Evolutionary conservation across 2,329 filamentous ascomycete species (phyloP).

Genomic region (Tolypocladium endophyticum): DNA sequence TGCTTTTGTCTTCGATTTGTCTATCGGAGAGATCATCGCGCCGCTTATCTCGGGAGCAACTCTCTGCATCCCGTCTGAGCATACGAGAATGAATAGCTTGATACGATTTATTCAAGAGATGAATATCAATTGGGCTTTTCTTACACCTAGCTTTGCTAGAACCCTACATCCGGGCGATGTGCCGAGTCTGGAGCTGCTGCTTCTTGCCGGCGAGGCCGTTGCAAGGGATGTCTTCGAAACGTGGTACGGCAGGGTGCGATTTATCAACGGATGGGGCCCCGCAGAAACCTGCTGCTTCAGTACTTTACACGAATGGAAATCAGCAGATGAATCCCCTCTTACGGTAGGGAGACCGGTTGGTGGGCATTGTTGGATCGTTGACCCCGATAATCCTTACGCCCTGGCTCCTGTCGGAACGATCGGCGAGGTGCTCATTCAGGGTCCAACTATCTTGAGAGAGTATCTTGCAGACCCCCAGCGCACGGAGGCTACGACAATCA

Average conservation of each 20-base stretch:
- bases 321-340: not conserved
- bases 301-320: not conserved
- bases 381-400: not conserved
- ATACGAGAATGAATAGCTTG: slow-evolving; percentile 1
- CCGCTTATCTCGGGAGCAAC: not conserved
- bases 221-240: slow-evolving; percentile 1
- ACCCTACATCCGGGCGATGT: slow-evolving; percentile 1
- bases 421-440: slow-evolving; percentile 6
- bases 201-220: slow-evolving; percentile 4
- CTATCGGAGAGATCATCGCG: not conserved
- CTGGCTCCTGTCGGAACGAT: slow-evolving; percentile 3
- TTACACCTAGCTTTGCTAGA: slow-evolving; percentile 3
- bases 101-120: slow-evolving; percentile 1
- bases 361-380: slow-evolving; percentile 1
- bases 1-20: not conserved
- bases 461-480: slow-evolving; percentile 1
- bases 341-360: slow-evolving; percentile 2
- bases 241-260: slow-evolving; percentile 3
- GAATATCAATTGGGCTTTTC: slow-evolving; percentile 1
- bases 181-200: slow-evolving; percentile 1
- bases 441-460: slow-evolving; percentile 4
- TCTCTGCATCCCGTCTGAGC: not conserved
- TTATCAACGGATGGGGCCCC: slow-evolving; percentile 8
- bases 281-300: slow-evolving; percentile 3
- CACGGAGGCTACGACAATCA: not conserved